Conservation (phyloP, 495 filamentous ascomycete genomes). For the Cudoniella acicularis region DNA sequence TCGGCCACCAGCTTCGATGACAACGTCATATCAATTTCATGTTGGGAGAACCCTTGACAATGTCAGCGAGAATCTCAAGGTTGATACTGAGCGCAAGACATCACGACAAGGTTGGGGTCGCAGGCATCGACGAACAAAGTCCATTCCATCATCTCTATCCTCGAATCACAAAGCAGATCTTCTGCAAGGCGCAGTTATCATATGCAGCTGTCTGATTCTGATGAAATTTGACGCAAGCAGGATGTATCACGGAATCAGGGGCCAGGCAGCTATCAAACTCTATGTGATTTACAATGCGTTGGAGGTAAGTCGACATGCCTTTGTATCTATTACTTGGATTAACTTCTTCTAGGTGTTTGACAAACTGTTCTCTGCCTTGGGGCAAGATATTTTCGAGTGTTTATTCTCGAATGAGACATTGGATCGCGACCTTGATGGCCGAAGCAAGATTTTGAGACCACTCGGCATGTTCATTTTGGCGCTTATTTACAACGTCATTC, state of each 20-base stretch:
- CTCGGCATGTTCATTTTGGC: constrained; percentile 88
- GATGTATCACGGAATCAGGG: constrained; percentile 97
- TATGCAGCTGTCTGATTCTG: constrained; percentile 76
- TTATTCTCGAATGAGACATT: constrained; percentile 90
- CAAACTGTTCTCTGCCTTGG: constrained; percentile 80
- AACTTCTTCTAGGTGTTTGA: constrained; percentile 57
- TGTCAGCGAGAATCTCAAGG: constrained; percentile 14
- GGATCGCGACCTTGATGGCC: constrained; percentile 78
- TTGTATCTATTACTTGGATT: not conserved
- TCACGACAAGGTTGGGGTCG: constrained; percentile 32
- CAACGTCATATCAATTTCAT: constrained; percentile 17
- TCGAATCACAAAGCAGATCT: constrained; percentile 95
- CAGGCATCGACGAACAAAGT: constrained; percentile 74
- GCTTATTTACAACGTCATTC: constrained; percentile 79
- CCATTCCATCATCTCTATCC: constrained; percentile 74
- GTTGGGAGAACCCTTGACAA: constrained; percentile 9
- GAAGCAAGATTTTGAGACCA: constrained; percentile 88
- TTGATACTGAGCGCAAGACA: constrained; percentile 16
- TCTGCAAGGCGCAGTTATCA: constrained; percentile 80
- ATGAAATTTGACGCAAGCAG: constrained; percentile 93
- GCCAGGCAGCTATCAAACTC: constrained; percentile 93
- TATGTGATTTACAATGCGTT: constrained; percentile 98
- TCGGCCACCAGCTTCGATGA: constrained; percentile 17
- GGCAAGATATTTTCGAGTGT: constrained; percentile 95
- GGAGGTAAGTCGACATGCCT: constrained; percentile 51